Percentiles rank a stretch among this genome's conserved stretches.
Conservation (phyloP, 2,329 filamentous ascomycete species). For the Verticillium zaregamsianum region DNA sequence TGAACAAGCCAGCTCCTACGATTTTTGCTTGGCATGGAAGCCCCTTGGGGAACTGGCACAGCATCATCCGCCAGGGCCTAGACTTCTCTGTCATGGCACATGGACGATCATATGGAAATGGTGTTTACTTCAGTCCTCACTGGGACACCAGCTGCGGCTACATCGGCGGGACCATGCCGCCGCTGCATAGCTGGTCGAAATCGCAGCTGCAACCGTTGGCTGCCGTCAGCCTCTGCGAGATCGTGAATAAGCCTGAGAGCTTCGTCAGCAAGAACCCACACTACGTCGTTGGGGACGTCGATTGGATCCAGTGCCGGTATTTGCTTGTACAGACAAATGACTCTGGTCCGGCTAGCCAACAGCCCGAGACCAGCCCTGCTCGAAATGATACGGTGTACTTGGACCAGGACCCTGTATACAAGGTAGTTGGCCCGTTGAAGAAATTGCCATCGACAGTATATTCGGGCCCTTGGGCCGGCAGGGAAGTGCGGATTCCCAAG, state of each 20-base stretch:
- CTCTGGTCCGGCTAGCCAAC: not conserved
- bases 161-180: not conserved
- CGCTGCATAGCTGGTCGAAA: constrained; percentile 52
- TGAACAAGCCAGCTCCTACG: constrained; percentile 48
- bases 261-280: constrained; percentile 55
- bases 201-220: constrained; percentile 56
- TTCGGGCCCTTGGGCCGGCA: not conserved
- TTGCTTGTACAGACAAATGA: constrained; percentile 52
- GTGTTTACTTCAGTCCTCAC: constrained; percentile 72
- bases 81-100: constrained; percentile 60
- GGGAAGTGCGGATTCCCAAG: not conserved
- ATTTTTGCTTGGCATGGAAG: constrained; percentile 89
- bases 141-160: constrained; percentile 56
- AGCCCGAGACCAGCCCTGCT: not conserved
- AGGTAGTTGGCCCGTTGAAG: not conserved
- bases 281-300: constrained; percentile 68
- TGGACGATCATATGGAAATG: constrained; percentile 71
- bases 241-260: constrained; percentile 67
- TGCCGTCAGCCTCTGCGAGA: constrained; percentile 76
- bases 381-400: not conserved
- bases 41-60: constrained; percentile 75
- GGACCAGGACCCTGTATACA: not conserved
- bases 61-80: constrained; percentile 78
- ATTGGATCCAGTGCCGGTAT: constrained; percentile 91
- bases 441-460: not conserved